These are phyloP conservation scores for Dendrothele bispora DNA, from an alignment of 768 basidiomycete genomes.

Conservation along the genomic window DNA sequence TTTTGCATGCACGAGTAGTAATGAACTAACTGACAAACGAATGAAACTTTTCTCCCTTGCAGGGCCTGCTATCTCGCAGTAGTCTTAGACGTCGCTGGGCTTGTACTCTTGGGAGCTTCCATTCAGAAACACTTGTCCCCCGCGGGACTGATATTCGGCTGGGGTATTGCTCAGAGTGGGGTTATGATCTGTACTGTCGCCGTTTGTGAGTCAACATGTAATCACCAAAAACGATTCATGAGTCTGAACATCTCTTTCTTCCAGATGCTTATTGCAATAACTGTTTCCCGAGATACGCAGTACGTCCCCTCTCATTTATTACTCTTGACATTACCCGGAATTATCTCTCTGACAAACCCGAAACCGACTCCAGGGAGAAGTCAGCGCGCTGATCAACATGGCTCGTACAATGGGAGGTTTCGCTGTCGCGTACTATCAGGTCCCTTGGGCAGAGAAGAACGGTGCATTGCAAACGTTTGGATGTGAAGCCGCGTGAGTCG, in stretches of 20 bases:
- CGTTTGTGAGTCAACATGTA: slow-evolving; percentile 22
- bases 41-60: not conserved
- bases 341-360: too few species aligned
- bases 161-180: slow-evolving; percentile 37
- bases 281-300: slow-evolving; percentile 33
- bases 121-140: slow-evolving; percentile 27
- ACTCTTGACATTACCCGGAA: not conserved
- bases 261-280: slow-evolving; percentile 35
- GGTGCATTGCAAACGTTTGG: slow-evolving; percentile 58
- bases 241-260: not conserved
- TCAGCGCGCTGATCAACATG: slow-evolving; percentile 56
- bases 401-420: slow-evolving; percentile 55
- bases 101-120: slow-evolving; percentile 39
- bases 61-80: slow-evolving; percentile 40
- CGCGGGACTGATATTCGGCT: slow-evolving; percentile 36
- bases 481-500: too few species aligned
- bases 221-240: too few species aligned
- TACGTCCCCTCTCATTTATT: not conserved
- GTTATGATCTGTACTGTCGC: slow-evolving; percentile 42
- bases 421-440: slow-evolving; percentile 58
- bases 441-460: slow-evolving; percentile 51
- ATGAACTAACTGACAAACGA: not conserved
- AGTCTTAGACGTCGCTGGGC: slow-evolving; percentile 41
- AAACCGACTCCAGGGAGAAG: slow-evolving; percentile 42
- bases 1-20: not conserved